Evolutionary conservation across 495 filamentous ascomycete species (phyloP).

Genomic region (Chaetomium fimeti): DNA sequence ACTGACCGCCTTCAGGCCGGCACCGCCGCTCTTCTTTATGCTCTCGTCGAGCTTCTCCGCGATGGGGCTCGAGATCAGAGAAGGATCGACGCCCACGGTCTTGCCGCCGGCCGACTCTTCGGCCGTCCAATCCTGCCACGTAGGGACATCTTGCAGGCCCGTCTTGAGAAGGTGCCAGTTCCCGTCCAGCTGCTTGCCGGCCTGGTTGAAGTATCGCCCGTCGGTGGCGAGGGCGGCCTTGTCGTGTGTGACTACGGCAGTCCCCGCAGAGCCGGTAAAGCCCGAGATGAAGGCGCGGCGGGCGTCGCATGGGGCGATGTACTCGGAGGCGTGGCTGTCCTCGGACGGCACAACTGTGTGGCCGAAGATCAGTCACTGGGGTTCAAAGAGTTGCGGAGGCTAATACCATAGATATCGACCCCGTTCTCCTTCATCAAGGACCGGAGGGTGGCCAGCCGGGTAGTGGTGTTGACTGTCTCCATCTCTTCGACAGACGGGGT

Average conservation of each 20-base stretch:
- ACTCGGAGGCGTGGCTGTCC: constrained; percentile 97
- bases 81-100: constrained; percentile 87
- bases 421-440: constrained; percentile 84
- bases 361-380: constrained; percentile 14
- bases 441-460: constrained; percentile 72
- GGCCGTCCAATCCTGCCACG: constrained; percentile 96
- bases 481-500: constrained; percentile 55
- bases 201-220: constrained; percentile 98
- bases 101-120: constrained; percentile 83
- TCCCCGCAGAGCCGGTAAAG: constrained; percentile 94
- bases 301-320: constrained; percentile 90
- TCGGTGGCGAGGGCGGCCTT: constrained; percentile 93
- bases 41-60: constrained; percentile 84
- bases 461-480: constrained; percentile 79
- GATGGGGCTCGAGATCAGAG: constrained; percentile 77
- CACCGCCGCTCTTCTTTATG: constrained; percentile 83
- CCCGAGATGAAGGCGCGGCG: constrained; percentile 90
- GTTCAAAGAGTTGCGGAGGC: constrained; percentile 3
- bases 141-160: constrained; percentile 88
- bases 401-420: constrained; percentile 88
- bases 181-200: constrained; percentile 81
- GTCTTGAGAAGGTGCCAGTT: constrained; percentile 95
- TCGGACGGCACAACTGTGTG: constrained; percentile 86
- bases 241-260: constrained; percentile 79
- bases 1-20: constrained; percentile 66